Base-by-base conservation (phyloP, 352 stramenopile species). In the Sclerospora graminicola region DNA sequence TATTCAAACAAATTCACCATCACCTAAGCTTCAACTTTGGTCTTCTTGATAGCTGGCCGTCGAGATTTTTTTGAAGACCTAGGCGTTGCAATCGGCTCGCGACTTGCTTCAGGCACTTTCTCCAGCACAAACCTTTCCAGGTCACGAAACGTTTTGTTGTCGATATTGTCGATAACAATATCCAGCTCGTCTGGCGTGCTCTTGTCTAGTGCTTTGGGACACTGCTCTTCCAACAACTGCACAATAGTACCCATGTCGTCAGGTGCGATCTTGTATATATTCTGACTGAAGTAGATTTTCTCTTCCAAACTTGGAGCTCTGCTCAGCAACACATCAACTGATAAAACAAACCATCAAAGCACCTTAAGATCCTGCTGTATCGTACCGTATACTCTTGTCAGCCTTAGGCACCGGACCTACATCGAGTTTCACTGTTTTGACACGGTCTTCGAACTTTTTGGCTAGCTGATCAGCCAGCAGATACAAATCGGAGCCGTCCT, bases 401-500 rank as follows among this genome's bases (percentile, higher is more conserved):
- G 61, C 49, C 24, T 77, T 75, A 24, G 64, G 64, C 0, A 67
- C 66, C 2, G 70, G 60, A 1, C 80, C 80, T 9, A 86, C 80
- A 46, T 89, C 80, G 8, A 92, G 54, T 54, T 89, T 88, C 61
- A 89, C 68, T 21, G 60, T 46, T 60, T 92, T 92, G 38, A 89
- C 65, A 10, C 79, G 78, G 28, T 94, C 82, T 47, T 94, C 81
- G 48, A 95, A 95, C 46, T 85, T 78, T 51, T 94, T 90, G 29
- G 75, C 63, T 16, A 95, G 66, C 16, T 87, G 76, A 33, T 91
- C 75, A 7, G 82, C 84, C 15, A 92, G 34, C 33, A 83, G 46
- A 66, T 93, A 94, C 15, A 94, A 54, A 19, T 95, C 84, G 9
- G 84, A 93, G 11, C 82, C 83, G 52, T 95, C 84, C 54, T 85